Evolutionary conservation across 495 filamentous ascomycete genomes (phyloP), one percentile per base, ranked within the genome.

Genomic region (Penicillium desertorum): DNA sequence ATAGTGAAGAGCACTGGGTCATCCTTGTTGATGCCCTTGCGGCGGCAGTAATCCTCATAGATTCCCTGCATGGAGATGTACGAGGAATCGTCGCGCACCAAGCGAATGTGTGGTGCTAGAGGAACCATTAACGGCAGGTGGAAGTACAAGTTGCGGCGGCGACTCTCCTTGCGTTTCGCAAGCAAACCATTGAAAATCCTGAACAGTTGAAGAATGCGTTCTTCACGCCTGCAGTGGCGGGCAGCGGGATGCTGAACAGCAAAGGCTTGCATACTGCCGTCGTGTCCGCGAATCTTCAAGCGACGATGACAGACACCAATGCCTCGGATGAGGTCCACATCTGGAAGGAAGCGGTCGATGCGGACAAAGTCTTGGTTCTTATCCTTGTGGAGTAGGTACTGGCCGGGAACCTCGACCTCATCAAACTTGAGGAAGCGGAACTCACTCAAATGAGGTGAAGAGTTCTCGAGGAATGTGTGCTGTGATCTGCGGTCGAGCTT

Each of bases 281-380:
- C 95, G 64, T 97, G 92, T n/a, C 95, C 95, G 43, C 95, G 88
- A 61, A 99, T 96, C 79, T 91, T 96, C 61, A 99, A 77, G 29
- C 95, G 83, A 32, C 95, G 86, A 69, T 98, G 92, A 46, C 92
- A 97, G 42, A 89, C 85, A 49, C 91, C 90, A 62, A 93, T 88
- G 8, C 85, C 88, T 32, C 95, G 86, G 22, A 97, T 89, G 45
- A 98, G 82, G 51, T 98, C 92, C 32, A 99, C 91, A 66, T 91
- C 87, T 12, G 95, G 92, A 65, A 98, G 72, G 83, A 99, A 97
- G 29, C 93, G 86, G 67, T 99, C 95, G 56, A 99, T 96, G 27
- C 90, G 87, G 56, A 98, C 86, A 65, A 99, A 98, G 68, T 98
- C 95, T 64, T 94, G 89, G 67, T 98, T 98, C 81, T 98, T 98